phyloP scores from a whole-genome alignment of 225 moss, liverwort and hornwort species.

The Thuidium tamariscinum region DNA sequence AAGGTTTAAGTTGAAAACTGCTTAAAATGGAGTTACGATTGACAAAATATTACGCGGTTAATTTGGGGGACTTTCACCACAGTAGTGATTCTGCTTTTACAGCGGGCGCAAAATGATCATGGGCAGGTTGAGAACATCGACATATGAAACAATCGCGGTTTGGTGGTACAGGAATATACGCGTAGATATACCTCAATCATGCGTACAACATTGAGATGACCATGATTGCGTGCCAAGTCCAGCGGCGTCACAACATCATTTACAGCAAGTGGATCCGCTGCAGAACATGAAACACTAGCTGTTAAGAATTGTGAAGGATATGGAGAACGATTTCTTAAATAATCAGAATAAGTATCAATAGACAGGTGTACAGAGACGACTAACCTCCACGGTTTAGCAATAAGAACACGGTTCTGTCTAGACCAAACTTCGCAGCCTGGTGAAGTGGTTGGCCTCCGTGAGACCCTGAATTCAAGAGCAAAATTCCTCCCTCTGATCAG shows the following conservation, averaged over 20 bases:
- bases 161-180: background rate
- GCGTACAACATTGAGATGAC: conserved; percentile 73
- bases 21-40: background rate
- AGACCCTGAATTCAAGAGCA: conserved; percentile 41
- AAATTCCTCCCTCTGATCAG: background rate
- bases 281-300: conserved; percentile 3
- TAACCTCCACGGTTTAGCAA: conserved; percentile 77
- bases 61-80: background rate
- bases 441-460: conserved; percentile 90
- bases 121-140: background rate
- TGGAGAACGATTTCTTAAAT: background rate
- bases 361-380: background rate
- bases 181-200: conserved; percentile 69
- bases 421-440: conserved; percentile 85
- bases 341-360: background rate
- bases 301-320: background rate
- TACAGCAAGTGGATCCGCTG: conserved; percentile 84
- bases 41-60: background rate
- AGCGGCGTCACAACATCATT: conserved; percentile 84
- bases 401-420: conserved; percentile 77
- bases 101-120: background rate
- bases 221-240: conserved; percentile 83
- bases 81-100: background rate
- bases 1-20: background rate
- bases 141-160: background rate